These are phyloP conservation scores for Penicillium sp. DNA, from an alignment of 2,329 filamentous ascomycete species.

Conservation along the genomic window DNA sequence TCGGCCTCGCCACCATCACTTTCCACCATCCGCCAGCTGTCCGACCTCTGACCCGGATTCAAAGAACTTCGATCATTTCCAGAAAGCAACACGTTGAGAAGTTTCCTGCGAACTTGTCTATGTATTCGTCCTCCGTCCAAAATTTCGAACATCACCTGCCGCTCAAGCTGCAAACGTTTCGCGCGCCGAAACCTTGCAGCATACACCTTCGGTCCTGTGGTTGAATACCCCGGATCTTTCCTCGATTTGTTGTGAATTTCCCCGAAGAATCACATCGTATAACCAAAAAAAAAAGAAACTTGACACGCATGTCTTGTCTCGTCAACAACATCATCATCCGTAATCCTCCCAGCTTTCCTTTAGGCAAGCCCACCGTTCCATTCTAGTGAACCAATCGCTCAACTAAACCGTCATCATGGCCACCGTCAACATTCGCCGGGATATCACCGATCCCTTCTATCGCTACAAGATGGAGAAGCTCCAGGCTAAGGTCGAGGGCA, in stretches of 20 bases:
- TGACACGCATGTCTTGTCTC: slow-evolving; percentile 61
- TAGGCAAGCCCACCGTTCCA: slow-evolving; percentile 28
- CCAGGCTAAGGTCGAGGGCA: slow-evolving; percentile 99
- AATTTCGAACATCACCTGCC: slow-evolving; percentile 91
- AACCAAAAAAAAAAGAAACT: slow-evolving; percentile 25
- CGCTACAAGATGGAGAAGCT: slow-evolving; percentile 99
- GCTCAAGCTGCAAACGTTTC: slow-evolving; percentile 95
- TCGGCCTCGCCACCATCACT: slow-evolving; percentile 24
- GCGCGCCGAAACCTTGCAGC: slow-evolving; percentile 91
- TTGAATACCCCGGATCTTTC: slow-evolving; percentile 55
- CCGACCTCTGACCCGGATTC: slow-evolving; percentile 25
- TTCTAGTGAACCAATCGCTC: slow-evolving; percentile 29
- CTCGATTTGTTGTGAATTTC: slow-evolving; percentile 26
- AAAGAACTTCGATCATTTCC: slow-evolving; percentile 35
- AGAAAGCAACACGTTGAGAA: slow-evolving; percentile 37
- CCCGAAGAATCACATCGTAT: slow-evolving; percentile 37
- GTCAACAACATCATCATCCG: slow-evolving; percentile 47
- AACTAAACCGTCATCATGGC: slow-evolving; percentile 69
- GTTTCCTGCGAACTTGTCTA: slow-evolving; percentile 65
- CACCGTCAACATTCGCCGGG: slow-evolving; percentile 96
- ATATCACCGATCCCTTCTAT: slow-evolving; percentile 98
- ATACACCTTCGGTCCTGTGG: slow-evolving; percentile 87
- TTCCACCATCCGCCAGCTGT: slow-evolving; percentile 14
- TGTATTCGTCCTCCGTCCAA: slow-evolving; percentile 97
- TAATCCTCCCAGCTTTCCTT: slow-evolving; percentile 36